Evolutionary conservation across 2,329 filamentous ascomycete species (phyloP).

Genomic region (Colletotrichum navitas): DNA sequence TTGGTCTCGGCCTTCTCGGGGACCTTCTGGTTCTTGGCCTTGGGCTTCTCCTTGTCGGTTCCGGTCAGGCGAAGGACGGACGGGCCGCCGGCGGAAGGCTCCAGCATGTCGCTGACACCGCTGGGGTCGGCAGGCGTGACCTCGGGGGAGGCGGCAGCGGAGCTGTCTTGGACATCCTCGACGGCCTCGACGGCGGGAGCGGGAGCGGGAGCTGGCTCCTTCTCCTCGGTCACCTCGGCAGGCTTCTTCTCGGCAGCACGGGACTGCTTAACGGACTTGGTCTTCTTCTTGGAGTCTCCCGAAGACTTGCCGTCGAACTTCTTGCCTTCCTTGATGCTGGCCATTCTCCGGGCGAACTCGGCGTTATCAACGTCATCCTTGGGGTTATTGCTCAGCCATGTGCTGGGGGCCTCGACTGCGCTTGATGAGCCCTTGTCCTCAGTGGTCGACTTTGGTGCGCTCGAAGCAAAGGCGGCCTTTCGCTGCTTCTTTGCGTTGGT

Average conservation of each 20-base stretch:
- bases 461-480: slow-evolving; percentile 56
- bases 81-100: slow-evolving; percentile 75
- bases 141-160: slow-evolving; percentile 76
- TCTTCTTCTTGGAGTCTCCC: slow-evolving; percentile 72
- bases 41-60: slow-evolving; percentile 71
- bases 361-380: slow-evolving; percentile 76
- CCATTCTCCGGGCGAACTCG: slow-evolving; percentile 82
- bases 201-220: slow-evolving; percentile 60
- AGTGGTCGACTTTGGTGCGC: slow-evolving; percentile 50
- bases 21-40: slow-evolving; percentile 71
- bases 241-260: slow-evolving; percentile 68
- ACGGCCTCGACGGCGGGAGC: slow-evolving; percentile 79
- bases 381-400: slow-evolving; percentile 50
- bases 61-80: slow-evolving; percentile 84
- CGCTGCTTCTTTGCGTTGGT: slow-evolving; percentile 62
- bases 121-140: slow-evolving; percentile 68
- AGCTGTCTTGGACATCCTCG: slow-evolving; percentile 80
- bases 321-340: slow-evolving; percentile 77
- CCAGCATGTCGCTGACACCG: slow-evolving; percentile 93
- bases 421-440: slow-evolving; percentile 50
- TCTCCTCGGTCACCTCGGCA: slow-evolving; percentile 70
- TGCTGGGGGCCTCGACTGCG: slow-evolving; percentile 46
- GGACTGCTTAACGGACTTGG: slow-evolving; percentile 78
- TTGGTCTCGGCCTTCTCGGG: slow-evolving; percentile 83
- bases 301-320: slow-evolving; percentile 67